Evolutionary conservation across 805 yeast genomes (phyloP), one percentile per base, ranked within the genome.

Genomic region (Schizosaccharomyces octosporus): DNA sequence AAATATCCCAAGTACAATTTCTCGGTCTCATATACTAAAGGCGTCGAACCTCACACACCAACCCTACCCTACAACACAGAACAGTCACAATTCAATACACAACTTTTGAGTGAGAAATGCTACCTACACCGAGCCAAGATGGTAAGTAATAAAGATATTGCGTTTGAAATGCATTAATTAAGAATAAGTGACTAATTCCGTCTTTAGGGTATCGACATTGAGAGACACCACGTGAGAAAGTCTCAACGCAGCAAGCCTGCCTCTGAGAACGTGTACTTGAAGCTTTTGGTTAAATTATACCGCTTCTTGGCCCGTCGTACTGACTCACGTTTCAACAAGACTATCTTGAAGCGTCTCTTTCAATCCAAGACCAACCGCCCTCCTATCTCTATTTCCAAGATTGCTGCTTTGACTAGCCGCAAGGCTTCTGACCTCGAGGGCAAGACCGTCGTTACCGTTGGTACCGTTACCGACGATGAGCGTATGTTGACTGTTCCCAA

Each of bases 191-290:
- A 24, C 31, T 21, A 21, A 24, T 21, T 19, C 31, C 24, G 5
- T 32, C 11, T 19, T 36, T 32, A 59, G 66, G 66, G 66, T 60
- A 65, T 65, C 63, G 97, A 93, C 81, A 81, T 84, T 79, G 76
- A 82, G 76, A 93, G 90, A 79, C 97, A 87, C 80, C 99, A 93
- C 84, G 82, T 81, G 75, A 87, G 88, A 80, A 79, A 84, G 71
- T 84, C 95, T 79, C 95, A 87, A 87, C 88, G 99, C 81, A 79
- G 84, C 76, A 97, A 97, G 79, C 99, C 98, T 81, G 87, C 87
- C 83, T 90, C 97, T 70, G 95, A 93, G 81, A 93, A 93, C 77
- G 96, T 89, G 80, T 93, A 93, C 96, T 82, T 93, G 80, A 85
- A 85, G 79, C 79, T 93, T 76, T 85, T 93, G 79, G 97, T 90